These are phyloP conservation scores for Candida anglica DNA, from an alignment of 805 yeast genomes.

Conservation along the genomic window DNA sequence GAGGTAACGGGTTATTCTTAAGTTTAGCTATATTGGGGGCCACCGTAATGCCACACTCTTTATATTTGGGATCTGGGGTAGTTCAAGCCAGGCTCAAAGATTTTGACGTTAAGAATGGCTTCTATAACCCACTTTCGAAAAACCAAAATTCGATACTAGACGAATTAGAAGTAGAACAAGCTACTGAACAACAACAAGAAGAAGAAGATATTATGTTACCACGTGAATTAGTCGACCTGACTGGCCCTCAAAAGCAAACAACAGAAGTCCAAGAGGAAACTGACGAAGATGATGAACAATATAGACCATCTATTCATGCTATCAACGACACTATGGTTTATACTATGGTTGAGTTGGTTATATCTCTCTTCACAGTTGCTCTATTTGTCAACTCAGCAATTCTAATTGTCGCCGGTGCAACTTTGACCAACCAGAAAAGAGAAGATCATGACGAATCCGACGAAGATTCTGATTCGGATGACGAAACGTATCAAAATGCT, in stretches of 20 bases:
- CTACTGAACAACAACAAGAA: constrained; percentile 7
- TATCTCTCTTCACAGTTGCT: constrained; percentile 82
- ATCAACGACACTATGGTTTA: constrained; percentile 74
- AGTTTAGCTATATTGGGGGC: constrained; percentile 88
- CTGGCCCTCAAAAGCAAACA: background rate
- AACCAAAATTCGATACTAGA: background rate
- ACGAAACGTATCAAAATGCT: constrained; percentile 39
- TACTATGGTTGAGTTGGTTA: constrained; percentile 77
- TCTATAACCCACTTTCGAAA: constrained; percentile 33
- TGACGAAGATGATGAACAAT: constrained; percentile 37
- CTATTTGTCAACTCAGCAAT: constrained; percentile 91
- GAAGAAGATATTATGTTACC: constrained; percentile 4
- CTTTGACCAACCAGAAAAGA: constrained; percentile 42
- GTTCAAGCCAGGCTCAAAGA: constrained; percentile 83
- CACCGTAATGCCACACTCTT: constrained; percentile 91
- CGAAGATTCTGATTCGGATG: constrained; percentile 27
- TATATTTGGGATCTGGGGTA: constrained; percentile 80
- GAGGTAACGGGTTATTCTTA: constrained; percentile 63
- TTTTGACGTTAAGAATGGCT: constrained; percentile 64
- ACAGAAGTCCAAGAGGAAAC: constrained; percentile 8
- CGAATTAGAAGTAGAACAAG: constrained; percentile 5
- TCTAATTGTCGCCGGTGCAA: constrained; percentile 87
- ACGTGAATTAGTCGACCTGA: constrained; percentile 5
- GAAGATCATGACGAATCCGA: constrained; percentile 8
- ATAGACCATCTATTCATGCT: constrained; percentile 76